Base-by-base conservation (phyloP, 2,329 filamentous ascomycete species). In the Dactylella cylindrospora region DNA sequence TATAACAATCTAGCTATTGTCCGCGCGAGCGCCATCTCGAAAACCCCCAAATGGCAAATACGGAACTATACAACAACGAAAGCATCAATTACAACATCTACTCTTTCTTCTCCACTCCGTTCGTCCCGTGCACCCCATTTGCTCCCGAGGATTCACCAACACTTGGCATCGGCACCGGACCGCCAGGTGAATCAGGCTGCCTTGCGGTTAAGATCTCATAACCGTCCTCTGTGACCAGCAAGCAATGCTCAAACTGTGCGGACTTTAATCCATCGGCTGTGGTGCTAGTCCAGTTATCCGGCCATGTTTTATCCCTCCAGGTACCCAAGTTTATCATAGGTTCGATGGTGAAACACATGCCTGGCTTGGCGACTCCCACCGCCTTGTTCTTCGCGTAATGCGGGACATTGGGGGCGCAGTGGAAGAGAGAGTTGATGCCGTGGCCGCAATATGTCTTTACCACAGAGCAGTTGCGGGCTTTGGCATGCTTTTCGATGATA, bases 311-410 rank as follows among this genome's bases (percentile, higher is more conserved):
- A 71, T 98, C 93, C 65, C 83, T 83, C 74, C 95, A 88, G 64
- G 88, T 90, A 57, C 93, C 93, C 51, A 96, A 74, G 32, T 89
- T 90, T 72, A 98, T 90, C 93, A 98, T 98, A 12, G 93, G 93
- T 76, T 98, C 93, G 64, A 98, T 98, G 0, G 93, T 98, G 70
- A 98, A 98, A 66, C 90, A 95, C 90, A 97, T 96, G 49, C 93
- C 93, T 0, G 88, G 85, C 76, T 96, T 96, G 61, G 90, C 93
- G 68, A 87, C 84, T 41, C 93, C 93, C 1, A 96, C 86, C 0
- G 91, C 89, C 81, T 97, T 98, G 76, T 97, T 98, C 79, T 95
- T 97, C 55, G 85, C 91, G 71, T 98, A 98, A 74, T 98, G 93
- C 3, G 93, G 93, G 46, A 98, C 85, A 71, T 94, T 97, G 1